These are phyloP conservation scores for Daldinia vernicosa DNA, from an alignment of 495 filamentous ascomycete species.

Conservation along the genomic window DNA sequence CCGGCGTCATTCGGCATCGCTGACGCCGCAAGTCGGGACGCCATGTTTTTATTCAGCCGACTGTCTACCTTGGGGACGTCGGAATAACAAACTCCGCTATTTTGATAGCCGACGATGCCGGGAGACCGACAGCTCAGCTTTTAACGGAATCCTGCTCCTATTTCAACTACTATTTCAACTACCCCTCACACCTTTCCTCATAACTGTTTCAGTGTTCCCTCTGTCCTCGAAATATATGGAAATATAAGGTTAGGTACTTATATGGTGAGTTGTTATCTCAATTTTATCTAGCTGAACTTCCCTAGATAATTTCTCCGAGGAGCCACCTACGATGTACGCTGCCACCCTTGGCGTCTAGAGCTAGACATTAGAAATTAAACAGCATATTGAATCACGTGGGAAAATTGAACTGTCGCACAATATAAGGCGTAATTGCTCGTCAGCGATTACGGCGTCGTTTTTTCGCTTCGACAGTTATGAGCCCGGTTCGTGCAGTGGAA, in stretches of 20 bases:
- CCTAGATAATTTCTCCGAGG: neutral
- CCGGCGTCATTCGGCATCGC: conserved; percentile 39
- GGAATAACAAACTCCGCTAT: conserved; percentile 12
- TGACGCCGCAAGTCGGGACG: conserved; percentile 30
- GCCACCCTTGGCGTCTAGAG: neutral
- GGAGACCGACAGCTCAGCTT: conserved; percentile 5
- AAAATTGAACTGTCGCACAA: too few relatives aligned
- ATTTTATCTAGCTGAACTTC: neutral
- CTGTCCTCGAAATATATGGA: neutral
- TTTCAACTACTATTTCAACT: neutral
- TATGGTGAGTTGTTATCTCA: neutral
- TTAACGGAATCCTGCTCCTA: neutral
- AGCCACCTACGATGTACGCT: neutral
- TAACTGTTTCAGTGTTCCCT: neutral
- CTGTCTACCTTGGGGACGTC: conserved; percentile 11
- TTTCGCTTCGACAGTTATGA: too few relatives aligned
- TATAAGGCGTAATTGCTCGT: too few relatives aligned
- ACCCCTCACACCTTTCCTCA: neutral
- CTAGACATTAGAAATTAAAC: neutral
- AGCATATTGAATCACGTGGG: neutral
- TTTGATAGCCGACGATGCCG: conserved; percentile 25
- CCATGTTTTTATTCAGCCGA: conserved; percentile 11
- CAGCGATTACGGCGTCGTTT: too few relatives aligned
- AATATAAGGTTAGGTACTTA: neutral
- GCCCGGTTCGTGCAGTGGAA: too few relatives aligned